phyloP scores from a whole-genome alignment of 306 rosid species.

The Vigna radiata region DNA sequence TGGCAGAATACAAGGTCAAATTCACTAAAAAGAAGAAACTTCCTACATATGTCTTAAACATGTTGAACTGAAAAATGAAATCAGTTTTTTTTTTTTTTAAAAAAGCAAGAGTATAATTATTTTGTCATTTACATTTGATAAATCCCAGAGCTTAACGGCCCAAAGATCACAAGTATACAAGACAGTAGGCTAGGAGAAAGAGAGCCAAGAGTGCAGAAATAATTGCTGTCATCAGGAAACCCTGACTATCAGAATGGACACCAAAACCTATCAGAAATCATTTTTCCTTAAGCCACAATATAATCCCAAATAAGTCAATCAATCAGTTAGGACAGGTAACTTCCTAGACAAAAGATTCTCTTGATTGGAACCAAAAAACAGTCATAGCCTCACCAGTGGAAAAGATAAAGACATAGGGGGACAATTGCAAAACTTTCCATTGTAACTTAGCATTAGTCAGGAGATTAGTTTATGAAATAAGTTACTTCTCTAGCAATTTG shows the following conservation, averaged over 20 bases:
- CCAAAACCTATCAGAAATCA: slow-evolving; percentile 1
- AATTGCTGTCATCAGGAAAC: slow-evolving; percentile 24
- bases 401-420: slow-evolving; percentile 19
- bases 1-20: slow-evolving; percentile 39
- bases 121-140: slow-evolving; percentile 21
- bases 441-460: slow-evolving; percentile 3
- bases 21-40: slow-evolving; percentile 30
- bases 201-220: slow-evolving; percentile 16
- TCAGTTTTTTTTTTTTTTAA: not conserved
- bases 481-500: slow-evolving; percentile 9
- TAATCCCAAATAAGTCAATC: slow-evolving; percentile 20
- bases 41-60: slow-evolving; percentile 31
- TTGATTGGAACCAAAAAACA: slow-evolving; percentile 13
- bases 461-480: slow-evolving; percentile 1
- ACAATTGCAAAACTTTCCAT: slow-evolving; percentile 22
- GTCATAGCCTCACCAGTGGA: slow-evolving; percentile 2
- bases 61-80: slow-evolving; percentile 22
- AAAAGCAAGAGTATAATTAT: slow-evolving; percentile 7
- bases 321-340: not conserved
- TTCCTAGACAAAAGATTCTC: slow-evolving; percentile 23
- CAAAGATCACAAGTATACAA: slow-evolving; percentile 1
- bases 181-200: not conserved
- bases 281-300: slow-evolving; percentile 20
- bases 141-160: slow-evolving; percentile 12
- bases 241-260: slow-evolving; percentile 27